Evolutionary conservation across 2,329 filamentous ascomycete genomes (phyloP), one percentile per base, ranked within the genome.

Genomic region (Colletotrichum graminicola): DNA sequence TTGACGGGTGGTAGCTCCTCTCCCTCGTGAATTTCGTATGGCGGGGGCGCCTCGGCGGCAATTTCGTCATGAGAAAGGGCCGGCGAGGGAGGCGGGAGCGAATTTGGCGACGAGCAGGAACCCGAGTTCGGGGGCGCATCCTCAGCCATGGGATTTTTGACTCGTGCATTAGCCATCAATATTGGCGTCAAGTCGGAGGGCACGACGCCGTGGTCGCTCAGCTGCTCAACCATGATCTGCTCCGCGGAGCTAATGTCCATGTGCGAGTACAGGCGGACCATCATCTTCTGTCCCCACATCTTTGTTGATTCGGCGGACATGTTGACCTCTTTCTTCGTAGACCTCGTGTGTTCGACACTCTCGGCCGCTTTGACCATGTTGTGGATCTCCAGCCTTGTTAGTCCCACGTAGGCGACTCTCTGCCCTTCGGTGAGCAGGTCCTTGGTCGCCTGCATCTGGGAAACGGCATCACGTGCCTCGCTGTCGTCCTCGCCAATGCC

Each of bases 231-330:
- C 96, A 99, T 99, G 80, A 99, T 86, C 84, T 99, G 96, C 82
- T 99, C 96, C 18, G 89, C 91, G 29, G 92, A 86, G 77, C 91
- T 94, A 77, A 99, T 97, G 72, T 99, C 96, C 96, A 99, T 99
- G 81, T 99, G 96, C 16, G 90, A 85, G 80, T 98, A 99, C 16
- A 99, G 81, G 32, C 95, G 90, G 72, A 98, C 90, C 95, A 99
- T 99, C 88, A 97, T 97, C 84, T 97, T 97, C 80, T 99, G 96
- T 67, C 93, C 91, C 95, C 95, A 99, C 93, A 98, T 98, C 81
- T 92, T 92, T 84, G 93, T 92, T 45, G 91, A 89, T 80, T 98
- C 96, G 14, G 90, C 84, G 0, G 93, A 89, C 72, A 92, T 83
- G 39, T 89, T 86, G 14, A 94, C 80, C 54, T 90, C 84, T 80